Evolutionary conservation across 768 basidiomycete species (phyloP), one percentile per base, ranked within the genome.

Genomic region (Steccherinum ochraceum): DNA sequence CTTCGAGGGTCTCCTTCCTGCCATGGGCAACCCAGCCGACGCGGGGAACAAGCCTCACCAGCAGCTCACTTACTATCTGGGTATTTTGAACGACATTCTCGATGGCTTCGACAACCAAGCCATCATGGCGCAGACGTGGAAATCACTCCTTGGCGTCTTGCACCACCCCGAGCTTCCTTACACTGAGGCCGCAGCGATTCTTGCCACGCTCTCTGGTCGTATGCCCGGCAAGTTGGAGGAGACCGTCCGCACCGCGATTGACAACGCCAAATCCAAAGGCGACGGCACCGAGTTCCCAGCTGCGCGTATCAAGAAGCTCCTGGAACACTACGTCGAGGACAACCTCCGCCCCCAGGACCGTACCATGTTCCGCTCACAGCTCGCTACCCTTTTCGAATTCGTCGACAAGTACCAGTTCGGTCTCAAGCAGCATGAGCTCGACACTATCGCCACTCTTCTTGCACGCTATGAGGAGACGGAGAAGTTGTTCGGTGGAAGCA

Each of bases 81-180:
- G 80, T 56, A 77, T 86, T 50, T 76, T 99, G 48, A 81, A 84
- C 66, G 93, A 97, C 69, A 94, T 96, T 59, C 78, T 99, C 53
- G 89, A 93, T 51, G 96, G 96, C 30, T 99, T 87, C 69, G 96
- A 99, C 70, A 97, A 97, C 71, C 90, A 93, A 62, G 86, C 92
- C 4, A 76, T 89, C 57, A 93, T 98, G 88, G 76, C 78, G 18
- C 69, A 84, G 3, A 90, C 91, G 11, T 74, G 97, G 62, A 94
- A 92, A 67, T 87, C 93, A 42, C 83, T 99, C 52, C 74, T 91
- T 59, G 73, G 81, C 30, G 83, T 91, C 39, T 78, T 99, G 26
- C 84, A 86, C 53, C 78, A 93, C 60, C 79, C 86, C 4, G 89
- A 90, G 55, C 83, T 98, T 23, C 93, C 96, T 0, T 97, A 86